Percentiles rank a stretch among this genome's conserved stretches.
Conservation (phyloP, 2,329 filamentous ascomycete genomes). For the Pseudonectria buxi region DNA sequence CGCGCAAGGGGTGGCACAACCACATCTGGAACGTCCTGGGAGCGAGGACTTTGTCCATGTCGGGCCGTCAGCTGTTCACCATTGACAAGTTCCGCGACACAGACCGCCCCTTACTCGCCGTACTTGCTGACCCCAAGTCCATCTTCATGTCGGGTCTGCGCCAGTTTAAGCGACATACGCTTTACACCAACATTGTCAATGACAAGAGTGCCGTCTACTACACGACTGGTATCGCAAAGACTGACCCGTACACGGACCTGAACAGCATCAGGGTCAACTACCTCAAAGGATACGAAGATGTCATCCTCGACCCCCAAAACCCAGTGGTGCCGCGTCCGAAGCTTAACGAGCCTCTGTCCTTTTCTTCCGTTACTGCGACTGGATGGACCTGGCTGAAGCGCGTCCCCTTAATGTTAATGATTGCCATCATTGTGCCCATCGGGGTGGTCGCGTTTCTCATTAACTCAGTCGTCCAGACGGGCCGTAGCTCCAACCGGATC, state of each 20-base stretch:
- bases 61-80: slow-evolving; percentile 79
- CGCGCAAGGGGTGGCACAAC: slow-evolving; percentile 58
- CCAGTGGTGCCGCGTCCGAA: slow-evolving; percentile 49
- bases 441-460: slow-evolving; percentile 64
- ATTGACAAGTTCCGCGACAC: slow-evolving; percentile 82
- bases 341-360: slow-evolving; percentile 17
- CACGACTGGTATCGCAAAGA: slow-evolving; percentile 70
- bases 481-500: slow-evolving; percentile 68
- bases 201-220: slow-evolving; percentile 78
- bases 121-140: slow-evolving; percentile 75
- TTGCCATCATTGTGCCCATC: slow-evolving; percentile 67
- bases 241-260: slow-evolving; percentile 67
- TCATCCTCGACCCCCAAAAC: slow-evolving; percentile 63
- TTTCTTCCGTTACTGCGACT: slow-evolving; percentile 27
- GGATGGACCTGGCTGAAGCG: slow-evolving; percentile 36
- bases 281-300: slow-evolving; percentile 63
- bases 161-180: slow-evolving; percentile 65
- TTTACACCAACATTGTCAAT: slow-evolving; percentile 85
- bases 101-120: slow-evolving; percentile 67
- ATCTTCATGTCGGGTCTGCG: slow-evolving; percentile 78
- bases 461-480: slow-evolving; percentile 70
- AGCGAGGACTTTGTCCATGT: slow-evolving; percentile 71
- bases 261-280: slow-evolving; percentile 66
- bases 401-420: slow-evolving; percentile 56
- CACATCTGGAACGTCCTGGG: slow-evolving; percentile 78